phyloP scores from a whole-genome alignment of 1,139 yeast genomes.

The Debaryomyces subglobosus region DNA sequence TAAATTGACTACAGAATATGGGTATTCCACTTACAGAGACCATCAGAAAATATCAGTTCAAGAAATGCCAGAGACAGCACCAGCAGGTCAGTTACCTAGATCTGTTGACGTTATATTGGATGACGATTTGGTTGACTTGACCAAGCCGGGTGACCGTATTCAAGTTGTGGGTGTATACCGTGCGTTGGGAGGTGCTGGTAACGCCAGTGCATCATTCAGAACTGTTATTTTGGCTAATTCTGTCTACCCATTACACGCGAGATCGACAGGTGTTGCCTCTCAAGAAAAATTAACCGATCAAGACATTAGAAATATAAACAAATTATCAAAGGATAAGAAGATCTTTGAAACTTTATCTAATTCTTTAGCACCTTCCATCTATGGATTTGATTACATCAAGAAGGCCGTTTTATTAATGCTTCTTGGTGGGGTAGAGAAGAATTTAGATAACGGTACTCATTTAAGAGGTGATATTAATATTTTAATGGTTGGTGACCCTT shows the following conservation, averaged over 20 bases:
- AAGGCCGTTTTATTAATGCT: slow-evolving; percentile 90
- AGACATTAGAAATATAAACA: slow-evolving; percentile 87
- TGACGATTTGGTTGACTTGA: slow-evolving; percentile 89
- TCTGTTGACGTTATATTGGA: slow-evolving; percentile 89
- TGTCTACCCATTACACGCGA: slow-evolving; percentile 83
- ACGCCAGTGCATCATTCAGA: slow-evolving; percentile 67
- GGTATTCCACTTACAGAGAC: slow-evolving; percentile 89
- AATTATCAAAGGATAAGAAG: slow-evolving; percentile 64
- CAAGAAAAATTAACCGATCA: slow-evolving; percentile 74
- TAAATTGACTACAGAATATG: slow-evolving; percentile 87
- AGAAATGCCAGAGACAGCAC: slow-evolving; percentile 98
- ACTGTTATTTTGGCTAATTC: slow-evolving; percentile 87
- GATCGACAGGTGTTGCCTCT: slow-evolving; percentile 84
- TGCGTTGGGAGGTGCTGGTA: slow-evolving; percentile 83
- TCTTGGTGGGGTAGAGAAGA: slow-evolving; percentile 93
- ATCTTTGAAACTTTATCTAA: slow-evolving; percentile 79
- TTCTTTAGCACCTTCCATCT: slow-evolving; percentile 94
- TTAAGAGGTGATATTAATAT: slow-evolving; percentile 97
- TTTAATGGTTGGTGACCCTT: slow-evolving; percentile 98
- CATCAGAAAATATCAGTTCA: slow-evolving; percentile 93
- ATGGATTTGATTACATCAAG: slow-evolving; percentile 89
- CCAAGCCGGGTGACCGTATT: slow-evolving; percentile 96
- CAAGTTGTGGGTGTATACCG: slow-evolving; percentile 94
- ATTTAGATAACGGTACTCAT: slow-evolving; percentile 93
- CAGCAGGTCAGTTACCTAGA: slow-evolving; percentile 96